Evolutionary conservation across 768 basidiomycete genomes (phyloP).

Genomic region (Hericium rajendrae): DNA sequence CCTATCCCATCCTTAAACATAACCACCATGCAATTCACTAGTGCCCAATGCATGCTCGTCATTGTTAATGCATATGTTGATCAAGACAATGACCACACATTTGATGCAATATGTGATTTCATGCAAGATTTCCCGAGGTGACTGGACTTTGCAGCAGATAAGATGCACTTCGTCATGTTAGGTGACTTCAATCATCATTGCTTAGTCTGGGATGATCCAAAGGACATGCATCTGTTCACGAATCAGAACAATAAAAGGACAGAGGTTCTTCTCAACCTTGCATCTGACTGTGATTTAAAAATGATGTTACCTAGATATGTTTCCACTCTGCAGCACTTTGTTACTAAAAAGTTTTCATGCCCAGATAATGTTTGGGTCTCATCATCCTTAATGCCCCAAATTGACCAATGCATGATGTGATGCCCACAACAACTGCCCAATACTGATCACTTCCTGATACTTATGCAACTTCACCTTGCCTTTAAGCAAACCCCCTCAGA

Average conservation of each 20-base stretch:
- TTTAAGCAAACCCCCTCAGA: background rate
- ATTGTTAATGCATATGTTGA: constrained; percentile 33
- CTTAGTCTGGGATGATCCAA: constrained; percentile 27
- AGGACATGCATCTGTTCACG: constrained; percentile 29
- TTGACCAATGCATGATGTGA: constrained; percentile 22
- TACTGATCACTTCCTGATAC: constrained; percentile 35
- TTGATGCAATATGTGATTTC: constrained; percentile 9
- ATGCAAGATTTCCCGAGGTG: background rate
- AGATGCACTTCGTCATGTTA: constrained; percentile 19
- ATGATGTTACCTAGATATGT: constrained; percentile 25
- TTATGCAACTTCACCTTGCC: constrained; percentile 18
- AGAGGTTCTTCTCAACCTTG: constrained; percentile 19
- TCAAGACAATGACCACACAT: constrained; percentile 15
- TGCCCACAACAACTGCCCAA: constrained; percentile 9
- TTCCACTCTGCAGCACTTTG: constrained; percentile 24
- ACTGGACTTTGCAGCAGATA: background rate
- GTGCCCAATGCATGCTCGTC: constrained; percentile 9
- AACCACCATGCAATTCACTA: constrained; percentile 18
- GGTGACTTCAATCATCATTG: constrained; percentile 35
- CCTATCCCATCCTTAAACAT: constrained; percentile 16
- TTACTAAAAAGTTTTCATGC: constrained; percentile 25
- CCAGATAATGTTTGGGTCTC: constrained; percentile 36
- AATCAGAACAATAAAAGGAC: constrained; percentile 13
- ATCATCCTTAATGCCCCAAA: constrained; percentile 2
- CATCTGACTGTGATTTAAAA: constrained; percentile 19